phyloP scores from a whole-genome alignment of 2,329 filamentous ascomycete species.

The Curvularia eragrostidis region DNA sequence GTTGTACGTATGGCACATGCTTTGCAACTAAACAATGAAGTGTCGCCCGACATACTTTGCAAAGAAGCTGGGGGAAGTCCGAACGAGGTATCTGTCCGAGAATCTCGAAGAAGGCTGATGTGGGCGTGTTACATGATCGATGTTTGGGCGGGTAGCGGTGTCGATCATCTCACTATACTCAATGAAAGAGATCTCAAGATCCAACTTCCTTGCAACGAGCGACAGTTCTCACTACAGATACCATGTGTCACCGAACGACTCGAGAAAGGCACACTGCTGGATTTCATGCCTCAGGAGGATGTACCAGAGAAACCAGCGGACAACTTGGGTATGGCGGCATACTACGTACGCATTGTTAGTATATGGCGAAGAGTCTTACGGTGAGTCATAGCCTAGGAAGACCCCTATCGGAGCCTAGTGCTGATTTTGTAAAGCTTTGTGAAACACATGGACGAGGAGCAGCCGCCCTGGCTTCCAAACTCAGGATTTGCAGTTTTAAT shows the following conservation, averaged over 20 bases:
- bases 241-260: conserved; percentile 39
- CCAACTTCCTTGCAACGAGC: conserved; percentile 44
- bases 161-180: conserved; percentile 43
- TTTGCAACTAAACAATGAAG: conserved; percentile 42
- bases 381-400: conserved; percentile 11
- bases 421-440: conserved; percentile 30
- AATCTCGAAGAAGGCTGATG: conserved; percentile 43
- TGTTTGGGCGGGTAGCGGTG: conserved; percentile 45
- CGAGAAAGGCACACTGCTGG: conserved; percentile 33
- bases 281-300: conserved; percentile 33
- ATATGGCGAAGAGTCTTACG: conserved; percentile 43
- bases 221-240: conserved; percentile 43
- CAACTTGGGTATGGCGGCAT: conserved; percentile 44
- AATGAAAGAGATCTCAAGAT: conserved; percentile 45
- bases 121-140: conserved; percentile 48
- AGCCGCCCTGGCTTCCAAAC: conserved; percentile 38
- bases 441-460: conserved; percentile 43
- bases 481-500: conserved; percentile 39
- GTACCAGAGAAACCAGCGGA: conserved; percentile 39
- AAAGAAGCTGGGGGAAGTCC: conserved; percentile 34
- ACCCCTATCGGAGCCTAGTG: neutral
- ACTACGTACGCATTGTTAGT: conserved; percentile 42
- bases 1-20: conserved; percentile 45
- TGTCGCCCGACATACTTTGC: conserved; percentile 35
- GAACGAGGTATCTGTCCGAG: conserved; percentile 40